Conservation (phyloP, 2,329 filamentous ascomycete genomes). For the Alternaria sp. region DNA sequence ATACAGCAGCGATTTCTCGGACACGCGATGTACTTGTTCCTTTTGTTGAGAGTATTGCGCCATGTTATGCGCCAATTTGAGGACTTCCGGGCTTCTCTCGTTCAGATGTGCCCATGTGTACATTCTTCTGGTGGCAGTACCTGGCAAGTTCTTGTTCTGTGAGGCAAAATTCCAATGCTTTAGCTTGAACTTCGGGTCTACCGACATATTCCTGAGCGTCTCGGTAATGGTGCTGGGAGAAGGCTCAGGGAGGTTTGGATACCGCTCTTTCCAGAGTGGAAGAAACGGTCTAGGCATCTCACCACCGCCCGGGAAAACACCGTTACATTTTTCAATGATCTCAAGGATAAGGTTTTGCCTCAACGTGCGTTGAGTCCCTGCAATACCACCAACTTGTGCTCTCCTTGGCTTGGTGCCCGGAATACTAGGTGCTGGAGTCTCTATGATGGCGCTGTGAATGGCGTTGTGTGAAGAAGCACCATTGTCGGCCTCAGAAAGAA, state of each 20-base stretch:
- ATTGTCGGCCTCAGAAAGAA: not conserved
- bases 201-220: slow-evolving; percentile 60
- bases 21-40: slow-evolving; percentile 11
- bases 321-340: slow-evolving; percentile 62
- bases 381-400: slow-evolving; percentile 16
- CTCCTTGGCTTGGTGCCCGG: slow-evolving; percentile 18
- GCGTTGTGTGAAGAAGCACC: not conserved
- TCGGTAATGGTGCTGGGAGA: slow-evolving; percentile 63
- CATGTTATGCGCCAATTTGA: slow-evolving; percentile 60
- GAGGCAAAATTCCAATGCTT: slow-evolving; percentile 56
- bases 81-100: slow-evolving; percentile 57
- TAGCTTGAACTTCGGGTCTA: slow-evolving; percentile 57
- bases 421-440: slow-evolving; percentile 12
- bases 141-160: slow-evolving; percentile 27
- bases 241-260: slow-evolving; percentile 52
- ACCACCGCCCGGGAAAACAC: slow-evolving; percentile 63
- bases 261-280: slow-evolving; percentile 61
- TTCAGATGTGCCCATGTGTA: slow-evolving; percentile 59
- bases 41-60: slow-evolving; percentile 50
- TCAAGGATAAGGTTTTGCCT: slow-evolving; percentile 61
- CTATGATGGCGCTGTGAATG: slow-evolving; percentile 12
- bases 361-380: slow-evolving; percentile 29
- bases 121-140: slow-evolving; percentile 60
- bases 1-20: slow-evolving; percentile 41
- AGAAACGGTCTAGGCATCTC: slow-evolving; percentile 66